These are phyloP conservation scores for Glarea lozoyensis DNA, from an alignment of 495 filamentous ascomycete species.

Conservation along the genomic window DNA sequence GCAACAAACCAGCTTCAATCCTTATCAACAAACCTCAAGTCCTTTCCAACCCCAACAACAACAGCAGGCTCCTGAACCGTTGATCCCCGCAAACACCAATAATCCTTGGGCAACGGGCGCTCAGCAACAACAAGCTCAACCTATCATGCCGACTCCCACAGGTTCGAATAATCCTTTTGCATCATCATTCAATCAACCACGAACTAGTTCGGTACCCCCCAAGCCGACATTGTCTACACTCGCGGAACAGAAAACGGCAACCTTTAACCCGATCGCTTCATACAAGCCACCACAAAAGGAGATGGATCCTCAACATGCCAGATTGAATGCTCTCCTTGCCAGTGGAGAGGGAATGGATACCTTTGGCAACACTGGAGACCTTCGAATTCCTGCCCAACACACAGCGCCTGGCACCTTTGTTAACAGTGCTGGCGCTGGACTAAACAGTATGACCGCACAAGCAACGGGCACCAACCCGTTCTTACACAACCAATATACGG, in stretches of 20 bases:
- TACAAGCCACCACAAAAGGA: conserved; percentile 37
- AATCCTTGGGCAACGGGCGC: conserved; percentile 66
- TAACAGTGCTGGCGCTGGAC: conserved; percentile 79
- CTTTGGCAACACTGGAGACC: conserved; percentile 89
- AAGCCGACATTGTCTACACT: conserved; percentile 60
- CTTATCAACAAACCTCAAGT: conserved; percentile 27
- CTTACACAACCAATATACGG: conserved; percentile 69
- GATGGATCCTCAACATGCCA: conserved; percentile 69
- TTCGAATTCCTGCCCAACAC: conserved; percentile 94
- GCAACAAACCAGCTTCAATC: conserved; percentile 35
- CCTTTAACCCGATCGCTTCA: conserved; percentile 23
- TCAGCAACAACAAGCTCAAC: conserved; percentile 32
- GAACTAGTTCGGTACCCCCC: conserved; percentile 40
- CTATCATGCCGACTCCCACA: conserved; percentile 53
- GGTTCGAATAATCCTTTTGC: conserved; percentile 98
- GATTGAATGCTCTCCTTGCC: conserved; percentile 81
- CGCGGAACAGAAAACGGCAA: conserved; percentile 58
- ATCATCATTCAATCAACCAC: conserved; percentile 36
- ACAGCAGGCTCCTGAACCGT: conserved; percentile 13
- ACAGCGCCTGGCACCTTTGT: conserved; percentile 95
- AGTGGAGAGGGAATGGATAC: conserved; percentile 90
- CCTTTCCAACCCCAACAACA: conserved; percentile 17
- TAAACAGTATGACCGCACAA: conserved; percentile 59
- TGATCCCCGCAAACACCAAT: conserved; percentile 50
- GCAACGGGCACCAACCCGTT: conserved; percentile 90